Base-by-base conservation (phyloP, 352 stramenopile species). In the Phytophthora nicotianae region DNA sequence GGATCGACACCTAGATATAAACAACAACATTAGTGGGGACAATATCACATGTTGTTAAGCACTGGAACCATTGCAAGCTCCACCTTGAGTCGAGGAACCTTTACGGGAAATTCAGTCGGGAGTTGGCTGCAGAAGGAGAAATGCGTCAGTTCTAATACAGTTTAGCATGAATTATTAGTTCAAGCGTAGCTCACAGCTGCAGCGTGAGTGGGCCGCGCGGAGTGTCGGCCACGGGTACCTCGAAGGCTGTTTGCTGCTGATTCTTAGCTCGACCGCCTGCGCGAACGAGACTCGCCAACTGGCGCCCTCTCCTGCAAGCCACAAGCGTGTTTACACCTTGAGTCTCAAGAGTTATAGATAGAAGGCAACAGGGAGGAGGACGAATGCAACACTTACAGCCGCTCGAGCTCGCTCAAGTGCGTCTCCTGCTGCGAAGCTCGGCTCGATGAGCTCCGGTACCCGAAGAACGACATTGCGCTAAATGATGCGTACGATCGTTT, bases 211-310 rank as follows among this genome's bases (percentile, higher is more conserved):
- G 65, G 0, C 86, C 81, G 32, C 81, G 75, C 33, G 77, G 27
- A 13, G 85, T 91, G 37, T 93, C 79, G 0, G 67, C 68, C 16
- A 95, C 70, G 13, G 74, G 62, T 45, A 93, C 83, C 48, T 95
- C 86, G 52, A 95, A 95, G 50, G 63, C 89, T 50, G 86, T 93
- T 74, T 95, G 86, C 70, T 91, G 78, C 52, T 90, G 83, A 70
- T 95, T 92, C 71, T 89, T 92, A 29, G 86, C 86, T 51, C 82
- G 75, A n/a, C 79, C 84, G 37, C 86, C 86, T 3, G 86, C 83
- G 40, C 86, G 86, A 48, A 95, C 86, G 41, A 95, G 77, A 55
- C 86, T 95, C 55, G 86, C 81, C 14, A 95, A 63, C 46, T 95
- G 86, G 13, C 84, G 77, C 1, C 83, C 86, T 59, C 83, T 75